Base-by-base conservation (phyloP, 2,329 filamentous ascomycete species). In the Tetracladium maxilliforme region DNA sequence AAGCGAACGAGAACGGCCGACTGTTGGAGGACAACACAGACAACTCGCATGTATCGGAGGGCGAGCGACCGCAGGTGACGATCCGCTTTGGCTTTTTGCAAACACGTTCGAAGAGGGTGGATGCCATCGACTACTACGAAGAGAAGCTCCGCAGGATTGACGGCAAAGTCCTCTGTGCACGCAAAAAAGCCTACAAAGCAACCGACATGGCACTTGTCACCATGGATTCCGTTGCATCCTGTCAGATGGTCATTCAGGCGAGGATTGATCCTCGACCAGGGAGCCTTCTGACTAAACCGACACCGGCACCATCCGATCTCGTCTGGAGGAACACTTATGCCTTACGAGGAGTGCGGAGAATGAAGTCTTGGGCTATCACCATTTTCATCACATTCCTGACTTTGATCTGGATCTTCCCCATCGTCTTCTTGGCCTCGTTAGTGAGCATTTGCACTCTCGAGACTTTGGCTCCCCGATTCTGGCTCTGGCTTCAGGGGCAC, bases 211-310 rank as follows among this genome's bases (percentile, higher is more conserved):
- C 92, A 2, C 94, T 98, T 48, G 81, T 98, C 19, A 95, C 90
- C 0, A 92, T 98, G 83, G 82, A 94, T 53, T 90, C 83, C 4
- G 90, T 93, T 24, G 81, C 86, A 10, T 77, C 86, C 16, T 75
- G 70, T 38, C 90, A 98, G 54, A 93, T 95, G 84, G 82, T 86
- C 14, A 82, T 93, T 21, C 90, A 98, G 50, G 86, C 90, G 4
- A 75, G 92, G 8, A 71, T 98, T 26, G 87, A 95, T 43, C 84
- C 90, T 4, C 76, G 80, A 8, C 90, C 92, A 0, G 75, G 86
- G 30, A 77, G 80, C 31, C 64, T 98, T 6, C 58, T 93, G 27
- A 86, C 87, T 7, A 86, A 83, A 31, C 66, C 79, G 15, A 86
- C 87, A 4, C 90, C 90, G 0, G 74, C 87, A 3, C 90, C 90